Evolutionary conservation across 352 stramenopile species (phyloP).

Genomic region (Phytophthora hibernalis): DNA sequence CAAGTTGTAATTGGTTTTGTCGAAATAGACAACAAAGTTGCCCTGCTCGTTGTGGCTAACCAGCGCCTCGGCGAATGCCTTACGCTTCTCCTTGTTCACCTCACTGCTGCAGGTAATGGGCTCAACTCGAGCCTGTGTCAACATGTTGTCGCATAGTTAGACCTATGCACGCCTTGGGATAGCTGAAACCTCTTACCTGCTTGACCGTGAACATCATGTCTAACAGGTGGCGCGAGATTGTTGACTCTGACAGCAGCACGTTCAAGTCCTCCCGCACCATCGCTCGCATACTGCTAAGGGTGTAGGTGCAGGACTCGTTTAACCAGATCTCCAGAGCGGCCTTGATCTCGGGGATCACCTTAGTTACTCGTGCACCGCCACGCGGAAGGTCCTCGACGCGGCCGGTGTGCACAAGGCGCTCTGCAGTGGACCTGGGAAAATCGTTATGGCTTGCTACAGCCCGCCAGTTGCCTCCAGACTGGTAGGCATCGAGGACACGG

Average conservation of each 20-base stretch:
- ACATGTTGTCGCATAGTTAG: too few relatives aligned
- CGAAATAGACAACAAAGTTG: slow-evolving; percentile 26
- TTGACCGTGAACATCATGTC: too few relatives aligned
- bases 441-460: not conserved
- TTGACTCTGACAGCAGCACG: too few relatives aligned
- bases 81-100: slow-evolving; percentile 32
- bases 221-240: too few relatives aligned
- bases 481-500: slow-evolving; percentile 3
- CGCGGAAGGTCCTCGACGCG: not conserved
- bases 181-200: too few relatives aligned
- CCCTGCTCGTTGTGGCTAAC: slow-evolving; percentile 6
- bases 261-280: too few relatives aligned
- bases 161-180: too few relatives aligned
- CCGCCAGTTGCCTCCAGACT: not conserved
- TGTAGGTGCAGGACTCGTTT: too few relatives aligned
- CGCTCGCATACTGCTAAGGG: too few relatives aligned
- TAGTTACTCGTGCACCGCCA: not conserved
- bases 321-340: too few relatives aligned
- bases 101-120: slow-evolving; percentile 24
- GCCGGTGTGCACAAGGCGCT: not conserved
- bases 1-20: slow-evolving; percentile 34
- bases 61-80: slow-evolving; percentile 6
- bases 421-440: not conserved
- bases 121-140: not conserved
- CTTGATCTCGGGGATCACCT: too few relatives aligned